phyloP scores from a whole-genome alignment of 768 basidiomycete genomes.

The Pluteus cervinus region DNA sequence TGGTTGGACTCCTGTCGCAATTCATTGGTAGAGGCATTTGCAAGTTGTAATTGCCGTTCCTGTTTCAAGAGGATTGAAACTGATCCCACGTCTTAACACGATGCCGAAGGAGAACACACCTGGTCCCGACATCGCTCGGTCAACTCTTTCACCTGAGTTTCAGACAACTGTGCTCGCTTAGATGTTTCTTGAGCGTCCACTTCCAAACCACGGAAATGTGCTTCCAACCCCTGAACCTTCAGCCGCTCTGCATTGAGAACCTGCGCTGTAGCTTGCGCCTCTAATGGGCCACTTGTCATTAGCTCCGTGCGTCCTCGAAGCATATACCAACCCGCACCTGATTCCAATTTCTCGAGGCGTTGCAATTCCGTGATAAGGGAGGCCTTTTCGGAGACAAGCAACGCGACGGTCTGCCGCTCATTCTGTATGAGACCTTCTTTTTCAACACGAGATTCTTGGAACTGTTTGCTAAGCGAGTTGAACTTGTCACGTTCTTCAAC shows the following conservation, averaged over 20 bases:
- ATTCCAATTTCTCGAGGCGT: slow-evolving; percentile 52
- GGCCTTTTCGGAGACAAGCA: slow-evolving; percentile 73
- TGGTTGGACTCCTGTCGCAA: slow-evolving; percentile 48
- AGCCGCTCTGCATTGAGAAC: slow-evolving; percentile 36
- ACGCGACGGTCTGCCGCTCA: slow-evolving; percentile 67
- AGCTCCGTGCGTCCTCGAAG: slow-evolving; percentile 7
- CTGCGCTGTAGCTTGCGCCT: slow-evolving; percentile 34
- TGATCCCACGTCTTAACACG: slow-evolving; percentile 11
- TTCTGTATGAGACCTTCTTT: slow-evolving; percentile 36
- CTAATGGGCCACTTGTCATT: too few species aligned
- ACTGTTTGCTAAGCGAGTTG: slow-evolving; percentile 22
- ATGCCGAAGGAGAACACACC: slow-evolving; percentile 21
- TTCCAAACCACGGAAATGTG: slow-evolving; percentile 38
- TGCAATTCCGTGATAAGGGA: slow-evolving; percentile 52
- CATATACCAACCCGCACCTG: slow-evolving; percentile 35
- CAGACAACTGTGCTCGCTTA: slow-evolving; percentile 33
- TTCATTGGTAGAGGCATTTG: slow-evolving; percentile 47
- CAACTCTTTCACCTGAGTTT: slow-evolving; percentile 49
- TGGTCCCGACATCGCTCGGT: slow-evolving; percentile 48
- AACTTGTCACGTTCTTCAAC: slow-evolving; percentile 25
- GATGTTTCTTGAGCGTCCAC: slow-evolving; percentile 28
- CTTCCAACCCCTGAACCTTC: slow-evolving; percentile 32
- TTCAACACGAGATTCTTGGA: slow-evolving; percentile 24
- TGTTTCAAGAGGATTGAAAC: too few species aligned
- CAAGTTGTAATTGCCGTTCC: slow-evolving; percentile 74